These are phyloP conservation scores for Plantago elongata DNA, from an alignment of 257 asterid species.

Conservation along the genomic window DNA sequence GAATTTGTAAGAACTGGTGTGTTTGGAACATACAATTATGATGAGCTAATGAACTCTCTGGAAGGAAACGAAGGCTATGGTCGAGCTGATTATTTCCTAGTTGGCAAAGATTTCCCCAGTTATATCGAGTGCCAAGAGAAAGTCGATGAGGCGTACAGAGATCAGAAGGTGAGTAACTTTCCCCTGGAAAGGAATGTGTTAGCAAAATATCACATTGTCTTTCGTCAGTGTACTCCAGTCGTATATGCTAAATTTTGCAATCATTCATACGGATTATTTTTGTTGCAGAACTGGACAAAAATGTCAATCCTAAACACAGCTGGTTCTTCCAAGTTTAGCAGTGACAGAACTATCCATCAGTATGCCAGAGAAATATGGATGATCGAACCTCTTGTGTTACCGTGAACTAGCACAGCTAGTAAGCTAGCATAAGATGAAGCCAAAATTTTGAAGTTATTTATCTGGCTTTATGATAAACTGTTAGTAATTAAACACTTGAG, in stretches of 20 bases:
- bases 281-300: conserved; percentile 56
- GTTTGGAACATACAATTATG: conserved; percentile 42
- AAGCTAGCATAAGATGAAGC: not conserved
- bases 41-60: conserved; percentile 55
- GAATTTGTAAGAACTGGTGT: conserved; percentile 42
- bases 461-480: not conserved
- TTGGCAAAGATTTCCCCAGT: conserved; percentile 62
- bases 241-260: not conserved
- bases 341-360: conserved; percentile 60
- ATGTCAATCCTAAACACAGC: conserved; percentile 65
- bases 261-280: not conserved
- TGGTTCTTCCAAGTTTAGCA: conserved; percentile 65
- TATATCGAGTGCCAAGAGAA: conserved; percentile 60
- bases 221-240: not conserved
- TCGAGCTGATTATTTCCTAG: conserved; percentile 66
- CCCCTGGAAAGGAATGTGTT: not conserved
- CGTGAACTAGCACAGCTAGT: conserved; percentile 20
- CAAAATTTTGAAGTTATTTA: conserved; percentile 19
- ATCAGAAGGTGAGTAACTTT: conserved; percentile 39
- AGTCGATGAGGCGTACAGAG: conserved; percentile 57
- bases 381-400: conserved; percentile 49
- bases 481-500: not conserved
- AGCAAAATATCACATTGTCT: not conserved
- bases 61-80: conserved; percentile 71
- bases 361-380: conserved; percentile 69